Conservation (phyloP, 805 yeast species). For the Schizosaccharomyces cryophilus region DNA sequence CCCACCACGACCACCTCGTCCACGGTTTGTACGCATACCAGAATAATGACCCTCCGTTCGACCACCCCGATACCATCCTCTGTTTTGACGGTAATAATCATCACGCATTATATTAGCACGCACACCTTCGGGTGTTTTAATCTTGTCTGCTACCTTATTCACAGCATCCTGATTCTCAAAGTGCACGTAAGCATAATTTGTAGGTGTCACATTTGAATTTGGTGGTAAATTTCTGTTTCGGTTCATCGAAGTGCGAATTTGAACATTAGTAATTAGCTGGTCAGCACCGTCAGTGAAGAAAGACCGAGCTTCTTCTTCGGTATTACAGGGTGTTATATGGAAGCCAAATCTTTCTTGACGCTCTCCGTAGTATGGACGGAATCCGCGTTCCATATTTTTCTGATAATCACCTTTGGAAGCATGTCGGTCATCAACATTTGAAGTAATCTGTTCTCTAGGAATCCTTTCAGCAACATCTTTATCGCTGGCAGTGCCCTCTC, state of each 20-base stretch:
- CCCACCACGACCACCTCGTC: not conserved
- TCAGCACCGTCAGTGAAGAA: not conserved
- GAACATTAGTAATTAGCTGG: not conserved
- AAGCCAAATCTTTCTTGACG: not conserved
- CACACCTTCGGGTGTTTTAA: constrained; percentile 1
- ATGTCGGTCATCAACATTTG: not conserved
- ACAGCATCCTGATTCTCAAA: not conserved
- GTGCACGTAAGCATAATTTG: not conserved
- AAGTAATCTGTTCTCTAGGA: not conserved
- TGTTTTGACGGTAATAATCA: not conserved
- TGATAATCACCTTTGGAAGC: not conserved
- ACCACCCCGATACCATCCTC: not conserved
- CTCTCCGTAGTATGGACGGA: not conserved
- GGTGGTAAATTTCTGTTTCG: not conserved
- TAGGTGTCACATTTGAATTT: not conserved
- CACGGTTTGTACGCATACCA: not conserved
- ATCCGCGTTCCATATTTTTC: not conserved
- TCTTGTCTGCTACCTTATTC: not conserved
- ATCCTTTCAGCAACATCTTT: not conserved
- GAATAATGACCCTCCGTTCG: not conserved
- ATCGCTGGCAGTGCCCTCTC: not conserved
- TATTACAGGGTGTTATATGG: constrained; percentile 1
- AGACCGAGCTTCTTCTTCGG: constrained; percentile 2
- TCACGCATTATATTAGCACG: not conserved
- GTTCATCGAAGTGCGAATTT: not conserved